Base-by-base conservation (phyloP, 202 grass and related monocot species). In the Zizania palustris region DNA sequence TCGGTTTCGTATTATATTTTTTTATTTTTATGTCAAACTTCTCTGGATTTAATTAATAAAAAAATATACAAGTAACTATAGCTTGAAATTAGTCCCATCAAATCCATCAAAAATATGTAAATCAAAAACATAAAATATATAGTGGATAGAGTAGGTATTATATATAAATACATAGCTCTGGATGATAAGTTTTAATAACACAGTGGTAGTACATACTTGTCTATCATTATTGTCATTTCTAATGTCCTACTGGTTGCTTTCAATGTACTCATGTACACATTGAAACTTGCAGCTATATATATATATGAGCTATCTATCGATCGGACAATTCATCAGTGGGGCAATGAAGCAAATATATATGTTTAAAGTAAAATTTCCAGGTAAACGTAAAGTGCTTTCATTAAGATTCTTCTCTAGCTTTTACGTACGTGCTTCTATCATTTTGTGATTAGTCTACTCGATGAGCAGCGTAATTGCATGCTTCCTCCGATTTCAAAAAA, bases 261-360 rank as follows among this genome's bases (percentile, higher is more conserved):
- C 76, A 42, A 57, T 45, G 65, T n/a, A 65, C 57, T 49, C 81
- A 65, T 76, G 74, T 19, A 44, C 18, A 63, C 53, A 34, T 76
- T 88, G 86, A 84, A 84, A 84, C 65, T 60, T 67, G 81, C 66
- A 76, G 63, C 69, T 50, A 37, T n/a, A n/a, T n/a, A n/a, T n/a
- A n/a, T n/a, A n/a, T n/a, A n/a, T 12, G 54, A 69, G 63, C 74
- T 34, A 37, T 36, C n/a, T n/a, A n/a, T n/a, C n/a, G n/a, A n/a
- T n/a, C 3, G 6, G 65, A 45, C 38, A 69, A 74, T 42, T 54
- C 34, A 55, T 84, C 60, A 76, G 81, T 84, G 86, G 76, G 86
- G 73, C 76, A 84, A 81, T 81, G 81, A 76, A 60, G 81, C 81
- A 88, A 48, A 72, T 66, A 16, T 63, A 72, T 66, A 11, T 13